Conservation (phyloP, 176 grass and related monocot species). For the Aegilops bicornis region DNA sequence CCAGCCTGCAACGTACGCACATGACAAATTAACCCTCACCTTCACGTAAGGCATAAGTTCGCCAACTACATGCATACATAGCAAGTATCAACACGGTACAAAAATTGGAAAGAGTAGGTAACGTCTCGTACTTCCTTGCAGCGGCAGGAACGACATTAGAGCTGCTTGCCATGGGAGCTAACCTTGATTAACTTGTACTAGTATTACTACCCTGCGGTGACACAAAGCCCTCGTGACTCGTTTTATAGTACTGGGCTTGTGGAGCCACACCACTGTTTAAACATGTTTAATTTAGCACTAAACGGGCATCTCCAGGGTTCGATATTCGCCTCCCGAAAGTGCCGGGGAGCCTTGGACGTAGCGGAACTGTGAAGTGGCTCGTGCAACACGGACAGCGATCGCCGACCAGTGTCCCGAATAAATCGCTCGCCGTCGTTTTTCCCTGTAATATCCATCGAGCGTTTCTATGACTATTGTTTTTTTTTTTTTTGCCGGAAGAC, state of each 20-base stretch:
- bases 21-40: neutral
- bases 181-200: neutral
- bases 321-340: neutral
- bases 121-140: slow-evolving; percentile 33
- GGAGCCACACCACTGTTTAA: too few species aligned
- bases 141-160: slow-evolving; percentile 22
- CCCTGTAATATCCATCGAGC: too few species aligned
- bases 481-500: too few species aligned
- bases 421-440: neutral
- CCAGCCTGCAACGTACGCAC: slow-evolving; percentile 29
- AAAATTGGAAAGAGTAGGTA: neutral
- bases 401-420: neutral
- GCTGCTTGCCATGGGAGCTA: slow-evolving; percentile 27
- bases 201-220: neutral
- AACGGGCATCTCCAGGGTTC: neutral
- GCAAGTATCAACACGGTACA: neutral
- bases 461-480: too few species aligned
- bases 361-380: neutral
- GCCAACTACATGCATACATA: too few species aligned
- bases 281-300: neutral
- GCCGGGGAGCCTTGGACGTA: neutral
- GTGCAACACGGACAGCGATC: neutral
- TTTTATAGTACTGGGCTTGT: neutral
- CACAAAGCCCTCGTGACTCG: neutral
- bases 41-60: too few species aligned